Conservation (phyloP, 257 asterid genomes). For the Euphrasia confusa region DNA sequence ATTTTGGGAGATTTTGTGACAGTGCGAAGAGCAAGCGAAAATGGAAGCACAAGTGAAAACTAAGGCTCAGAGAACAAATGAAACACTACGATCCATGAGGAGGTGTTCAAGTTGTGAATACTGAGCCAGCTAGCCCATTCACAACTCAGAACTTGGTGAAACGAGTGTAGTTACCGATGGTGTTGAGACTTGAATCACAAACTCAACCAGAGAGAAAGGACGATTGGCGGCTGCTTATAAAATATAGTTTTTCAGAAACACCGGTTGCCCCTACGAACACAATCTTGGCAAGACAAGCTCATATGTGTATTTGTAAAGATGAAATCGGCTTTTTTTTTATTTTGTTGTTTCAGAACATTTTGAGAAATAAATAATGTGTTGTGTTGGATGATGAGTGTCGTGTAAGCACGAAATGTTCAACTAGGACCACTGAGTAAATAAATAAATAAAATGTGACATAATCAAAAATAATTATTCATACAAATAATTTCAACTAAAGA, state of each 20-base stretch:
- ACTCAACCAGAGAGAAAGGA: background rate
- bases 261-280: too few relatives aligned
- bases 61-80: constrained; percentile 34
- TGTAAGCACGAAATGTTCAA: too few relatives aligned
- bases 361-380: too few relatives aligned
- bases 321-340: too few relatives aligned
- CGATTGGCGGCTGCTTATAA: too few relatives aligned
- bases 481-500: background rate
- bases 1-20: background rate
- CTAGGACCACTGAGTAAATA: too few relatives aligned
- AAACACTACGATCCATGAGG: constrained; percentile 34
- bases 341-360: too few relatives aligned
- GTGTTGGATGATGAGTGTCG: too few relatives aligned
- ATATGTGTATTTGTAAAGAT: too few relatives aligned
- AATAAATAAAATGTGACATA: background rate
- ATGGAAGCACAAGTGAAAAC: constrained; percentile 26
- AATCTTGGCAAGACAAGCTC: too few relatives aligned
- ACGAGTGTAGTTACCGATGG: background rate
- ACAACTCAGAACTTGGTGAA: background rate
- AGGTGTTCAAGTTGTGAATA: constrained; percentile 38
- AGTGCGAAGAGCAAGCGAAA: constrained; percentile 35
- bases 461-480: too few relatives aligned
- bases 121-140: constrained; percentile 16
- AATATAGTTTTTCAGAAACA: too few relatives aligned
- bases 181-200: background rate